Percentiles rank a stretch among this genome's conserved stretches.
Evolutionary conservation across 2,329 filamentous ascomycete species (phyloP).

Genomic region (Elsinoe ampelina): DNA sequence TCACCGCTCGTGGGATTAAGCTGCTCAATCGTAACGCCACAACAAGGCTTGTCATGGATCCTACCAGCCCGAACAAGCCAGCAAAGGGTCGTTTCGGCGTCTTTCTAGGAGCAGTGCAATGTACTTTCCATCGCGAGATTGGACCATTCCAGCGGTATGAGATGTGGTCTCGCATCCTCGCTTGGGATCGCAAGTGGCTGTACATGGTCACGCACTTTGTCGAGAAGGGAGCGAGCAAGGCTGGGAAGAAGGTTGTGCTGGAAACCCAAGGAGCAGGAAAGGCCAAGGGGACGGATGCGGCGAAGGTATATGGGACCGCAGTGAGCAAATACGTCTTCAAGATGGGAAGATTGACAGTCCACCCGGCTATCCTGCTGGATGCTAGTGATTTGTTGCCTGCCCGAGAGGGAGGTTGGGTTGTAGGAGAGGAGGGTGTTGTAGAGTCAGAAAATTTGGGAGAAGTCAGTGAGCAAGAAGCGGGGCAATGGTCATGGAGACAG

Average conservation of each 20-base stretch:
- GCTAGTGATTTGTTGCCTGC: neutral
- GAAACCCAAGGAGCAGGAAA: conserved; percentile 15
- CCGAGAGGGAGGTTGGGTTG: neutral
- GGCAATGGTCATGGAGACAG: neutral
- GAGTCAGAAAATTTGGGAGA: neutral
- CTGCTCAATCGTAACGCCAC: conserved; percentile 1
- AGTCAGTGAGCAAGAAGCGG: neutral
- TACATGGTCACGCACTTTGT: conserved; percentile 35
- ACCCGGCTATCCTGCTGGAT: conserved; percentile 61
- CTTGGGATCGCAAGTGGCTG: conserved; percentile 37
- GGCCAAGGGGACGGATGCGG: conserved; percentile 18
- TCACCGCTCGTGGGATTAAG: conserved; percentile 32
- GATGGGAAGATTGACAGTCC: conserved; percentile 58
- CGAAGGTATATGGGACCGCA: conserved; percentile 30
- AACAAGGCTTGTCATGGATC: neutral
- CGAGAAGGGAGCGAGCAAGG: conserved; percentile 27
- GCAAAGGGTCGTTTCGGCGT: neutral
- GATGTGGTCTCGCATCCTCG: conserved; percentile 35
- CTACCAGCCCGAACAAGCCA: neutral
- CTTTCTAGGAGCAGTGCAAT: conserved; percentile 30
- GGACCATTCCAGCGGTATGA: conserved; percentile 32
- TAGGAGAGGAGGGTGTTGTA: neutral
- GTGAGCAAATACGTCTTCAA: conserved; percentile 37
- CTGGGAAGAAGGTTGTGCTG: conserved; percentile 13
- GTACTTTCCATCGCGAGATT: conserved; percentile 34